phyloP scores from a whole-genome alignment of 202 grass and related monocot genomes.

The Dendrocalamus latiflorus region DNA sequence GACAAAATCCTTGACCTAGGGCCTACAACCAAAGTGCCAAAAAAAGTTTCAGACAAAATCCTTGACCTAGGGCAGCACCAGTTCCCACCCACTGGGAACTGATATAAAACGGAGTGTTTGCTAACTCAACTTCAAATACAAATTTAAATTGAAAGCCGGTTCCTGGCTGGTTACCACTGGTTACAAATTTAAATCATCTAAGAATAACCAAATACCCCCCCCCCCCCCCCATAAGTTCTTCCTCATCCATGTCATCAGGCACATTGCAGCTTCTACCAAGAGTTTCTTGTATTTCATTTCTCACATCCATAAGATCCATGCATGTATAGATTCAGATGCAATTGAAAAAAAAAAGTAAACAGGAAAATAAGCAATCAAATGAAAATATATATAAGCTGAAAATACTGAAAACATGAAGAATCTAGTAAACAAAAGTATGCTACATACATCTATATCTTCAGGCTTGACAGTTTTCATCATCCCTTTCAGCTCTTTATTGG shows the following conservation, averaged over 20 bases:
- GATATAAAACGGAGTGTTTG: background rate
- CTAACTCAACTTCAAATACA: background rate
- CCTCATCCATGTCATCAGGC: conserved; percentile 92
- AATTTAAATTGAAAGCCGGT: background rate
- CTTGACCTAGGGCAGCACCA: background rate
- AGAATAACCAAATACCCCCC: conserved; percentile 51
- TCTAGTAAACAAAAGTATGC: background rate
- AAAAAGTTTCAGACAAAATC: background rate
- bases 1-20: too few relatives aligned
- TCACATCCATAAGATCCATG: conserved; percentile 89
- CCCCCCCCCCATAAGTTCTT: conserved; percentile 90
- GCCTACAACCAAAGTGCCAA: background rate
- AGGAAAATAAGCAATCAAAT: too few relatives aligned
- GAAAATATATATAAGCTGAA: too few relatives aligned
- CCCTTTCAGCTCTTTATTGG: conserved; percentile 93
- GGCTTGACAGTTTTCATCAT: conserved; percentile 96
- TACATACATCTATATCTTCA: conserved; percentile 80
- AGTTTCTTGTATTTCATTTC: conserved; percentile 92
- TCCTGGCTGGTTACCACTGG: background rate
- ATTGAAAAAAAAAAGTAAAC: background rate
- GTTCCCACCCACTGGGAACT: background rate
- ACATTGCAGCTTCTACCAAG: conserved; percentile 87
- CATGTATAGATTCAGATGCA: background rate
- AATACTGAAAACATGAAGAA: too few relatives aligned
- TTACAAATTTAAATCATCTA: background rate